A percentile compares a stretch with the other conserved stretches of the same genome.
Conservation (phyloP, 352 stramenopile species). For the Phytophthora hibernalis region DNA sequence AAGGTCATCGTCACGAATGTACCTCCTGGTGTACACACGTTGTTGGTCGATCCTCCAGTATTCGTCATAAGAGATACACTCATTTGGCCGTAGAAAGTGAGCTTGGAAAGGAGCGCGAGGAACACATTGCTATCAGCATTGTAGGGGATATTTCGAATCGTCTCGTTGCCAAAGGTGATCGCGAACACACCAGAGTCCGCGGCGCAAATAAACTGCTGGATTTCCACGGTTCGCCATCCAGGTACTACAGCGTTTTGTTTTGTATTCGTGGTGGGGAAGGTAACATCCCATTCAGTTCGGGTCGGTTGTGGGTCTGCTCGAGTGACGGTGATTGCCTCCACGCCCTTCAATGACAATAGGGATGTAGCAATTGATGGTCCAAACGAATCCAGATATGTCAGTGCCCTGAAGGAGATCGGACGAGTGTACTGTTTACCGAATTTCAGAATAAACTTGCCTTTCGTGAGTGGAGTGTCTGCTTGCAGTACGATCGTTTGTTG, state of each 20-base stretch:
- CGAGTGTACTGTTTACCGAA: slow-evolving; percentile 74
- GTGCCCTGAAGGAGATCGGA: slow-evolving; percentile 64
- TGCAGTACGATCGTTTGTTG: slow-evolving; percentile 61
- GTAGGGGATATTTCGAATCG: slow-evolving; percentile 63
- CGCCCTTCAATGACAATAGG: slow-evolving; percentile 48
- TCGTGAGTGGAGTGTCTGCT: slow-evolving; percentile 51
- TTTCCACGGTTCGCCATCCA: slow-evolving; percentile 66
- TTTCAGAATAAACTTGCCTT: slow-evolving; percentile 64
- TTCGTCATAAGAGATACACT: slow-evolving; percentile 52
- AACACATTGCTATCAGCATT: slow-evolving; percentile 70
- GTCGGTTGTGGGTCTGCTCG: slow-evolving; percentile 37
- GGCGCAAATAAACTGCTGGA: slow-evolving; percentile 84
- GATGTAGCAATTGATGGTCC: slow-evolving; percentile 59
- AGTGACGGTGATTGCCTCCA: slow-evolving; percentile 49
- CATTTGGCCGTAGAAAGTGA: slow-evolving; percentile 58
- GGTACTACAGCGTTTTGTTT: slow-evolving; percentile 60
- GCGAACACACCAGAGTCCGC: slow-evolving; percentile 66
- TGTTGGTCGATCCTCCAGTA: slow-evolving; percentile 27
- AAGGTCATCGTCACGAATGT: slow-evolving; percentile 73
- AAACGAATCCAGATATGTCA: slow-evolving; percentile 52
- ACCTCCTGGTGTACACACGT: slow-evolving; percentile 58
- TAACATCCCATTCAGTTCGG: slow-evolving; percentile 58
- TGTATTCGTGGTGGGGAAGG: slow-evolving; percentile 52
- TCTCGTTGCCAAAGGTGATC: slow-evolving; percentile 63
- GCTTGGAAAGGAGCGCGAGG: slow-evolving; percentile 39